Base-by-base conservation (phyloP, 768 basidiomycete genomes). In the Tephrocybe sp. region DNA sequence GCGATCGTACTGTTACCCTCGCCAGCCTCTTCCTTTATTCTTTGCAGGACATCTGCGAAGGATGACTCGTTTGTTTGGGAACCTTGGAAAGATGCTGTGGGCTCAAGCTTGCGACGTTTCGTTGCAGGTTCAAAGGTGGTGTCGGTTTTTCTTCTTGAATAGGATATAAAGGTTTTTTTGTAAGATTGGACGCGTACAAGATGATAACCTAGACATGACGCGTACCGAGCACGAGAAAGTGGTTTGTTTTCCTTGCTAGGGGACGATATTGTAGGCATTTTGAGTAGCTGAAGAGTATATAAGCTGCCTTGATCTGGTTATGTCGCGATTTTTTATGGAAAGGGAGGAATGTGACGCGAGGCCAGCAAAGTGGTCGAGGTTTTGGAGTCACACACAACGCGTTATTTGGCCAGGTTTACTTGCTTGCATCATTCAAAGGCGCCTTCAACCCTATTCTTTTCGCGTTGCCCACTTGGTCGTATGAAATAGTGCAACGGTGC, bases 31-130 rank as follows among this genome's bases (percentile, higher is more conserved):
- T 77, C 75, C 58, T 80, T 80, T 52, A 88, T 64, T 45, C 75
- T 72, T 63, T 83, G 82, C 16, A 88, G 67, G 19, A 84, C 79
- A 37, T 85, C 82, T 10, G 79, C 69, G 55, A 88, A 88, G 2
- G 83, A 83, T 11, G 73, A 71, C 39, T 74, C 69, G 29, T 68
- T 68, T 34, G 70, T 65, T 47, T 72, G 70, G 16, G 74, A 71
- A 3, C 69, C 64, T 40, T 56, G 50, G 42, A 73, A 72, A 15
- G 74, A 70, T 11, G 59, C 63, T 19, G 70, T 57, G 8, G 72
- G 63, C 3, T 59, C 70, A 3, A 83, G 52, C 57, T 79, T 86
- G 31, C 80, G 74, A 52, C 77, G 78, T 67, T 84, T 85, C 9
- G 73, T 43, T 7, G 69, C 74, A 24, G 79, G 80, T 45, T 70